Evolutionary conservation across 306 rosid genomes (phyloP).

Genomic region (Inga laurina): DNA sequence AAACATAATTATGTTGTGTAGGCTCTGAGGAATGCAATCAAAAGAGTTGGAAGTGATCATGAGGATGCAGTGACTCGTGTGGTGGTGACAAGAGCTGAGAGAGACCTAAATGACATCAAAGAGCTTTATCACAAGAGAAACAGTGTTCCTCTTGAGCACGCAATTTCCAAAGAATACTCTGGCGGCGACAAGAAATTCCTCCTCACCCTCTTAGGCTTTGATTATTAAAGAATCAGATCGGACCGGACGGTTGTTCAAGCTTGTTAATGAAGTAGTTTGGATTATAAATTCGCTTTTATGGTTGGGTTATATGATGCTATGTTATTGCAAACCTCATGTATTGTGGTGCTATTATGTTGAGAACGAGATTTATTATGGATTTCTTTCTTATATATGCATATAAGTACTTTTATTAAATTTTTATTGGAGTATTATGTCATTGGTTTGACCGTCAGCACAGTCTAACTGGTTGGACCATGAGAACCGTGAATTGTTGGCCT

Average conservation of each 20-base stretch:
- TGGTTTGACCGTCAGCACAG: background rate
- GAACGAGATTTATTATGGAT: background rate
- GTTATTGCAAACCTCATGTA: background rate
- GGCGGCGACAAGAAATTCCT: conserved; percentile 81
- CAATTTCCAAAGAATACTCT: conserved; percentile 59
- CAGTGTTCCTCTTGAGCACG: conserved; percentile 66
- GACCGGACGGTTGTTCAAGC: background rate
- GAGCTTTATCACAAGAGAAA: conserved; percentile 78
- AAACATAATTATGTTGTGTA: background rate
- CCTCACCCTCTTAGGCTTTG: conserved; percentile 56
- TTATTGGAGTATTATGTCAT: no score
- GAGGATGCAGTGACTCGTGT: conserved; percentile 82
- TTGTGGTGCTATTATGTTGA: background rate
- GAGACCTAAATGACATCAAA: conserved; percentile 64
- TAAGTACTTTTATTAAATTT: no score
- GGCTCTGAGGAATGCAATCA: conserved; percentile 69
- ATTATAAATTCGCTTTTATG: background rate
- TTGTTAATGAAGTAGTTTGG: background rate
- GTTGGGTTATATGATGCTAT: background rate
- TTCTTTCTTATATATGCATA: no score
- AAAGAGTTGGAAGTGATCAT: conserved; percentile 46
- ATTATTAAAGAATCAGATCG: background rate
- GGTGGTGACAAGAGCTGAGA: conserved; percentile 84
- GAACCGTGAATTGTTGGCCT: no score
- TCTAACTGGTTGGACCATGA: no score